These are phyloP conservation scores for Citrus sp. DNA, from an alignment of 345 rosid genomes.

Conservation along the genomic window DNA sequence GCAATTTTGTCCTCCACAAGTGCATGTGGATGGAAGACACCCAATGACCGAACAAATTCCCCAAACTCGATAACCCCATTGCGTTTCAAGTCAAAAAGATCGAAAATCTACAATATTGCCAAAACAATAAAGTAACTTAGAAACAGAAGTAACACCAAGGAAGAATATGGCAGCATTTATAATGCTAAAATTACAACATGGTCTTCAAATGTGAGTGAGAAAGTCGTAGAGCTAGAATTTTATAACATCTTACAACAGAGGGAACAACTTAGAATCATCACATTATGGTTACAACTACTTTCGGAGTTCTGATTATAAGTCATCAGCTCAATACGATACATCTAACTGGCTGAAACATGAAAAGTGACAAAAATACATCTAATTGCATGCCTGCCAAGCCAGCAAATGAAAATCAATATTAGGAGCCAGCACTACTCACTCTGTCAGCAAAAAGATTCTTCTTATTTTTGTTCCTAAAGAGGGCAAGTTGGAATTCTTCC, in stretches of 20 bases:
- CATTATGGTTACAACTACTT: not conserved
- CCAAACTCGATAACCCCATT: conserved; percentile 93
- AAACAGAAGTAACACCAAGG: not conserved
- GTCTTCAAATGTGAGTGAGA: not conserved
- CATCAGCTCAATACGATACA: not conserved
- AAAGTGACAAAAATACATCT: not conserved
- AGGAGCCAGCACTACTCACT: conserved; percentile 34
- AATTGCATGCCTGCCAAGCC: not conserved
- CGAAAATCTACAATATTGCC: conserved; percentile 51
- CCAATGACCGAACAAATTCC: conserved; percentile 83
- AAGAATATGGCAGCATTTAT: not conserved
- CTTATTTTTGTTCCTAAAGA: conserved; percentile 67
- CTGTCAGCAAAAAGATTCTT: conserved; percentile 88
- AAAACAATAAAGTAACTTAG: not conserved
- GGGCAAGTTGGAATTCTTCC: conserved; percentile 95
- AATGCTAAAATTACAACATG: not conserved
- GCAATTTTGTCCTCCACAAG: conserved; percentile 58
- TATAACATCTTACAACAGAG: not conserved
- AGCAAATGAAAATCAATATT: not conserved
- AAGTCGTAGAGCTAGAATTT: not conserved
- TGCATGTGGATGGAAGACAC: conserved; percentile 81
- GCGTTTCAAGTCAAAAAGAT: conserved; percentile 79
- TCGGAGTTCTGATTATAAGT: not conserved
- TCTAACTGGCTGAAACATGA: not conserved
- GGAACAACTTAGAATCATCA: not conserved